A percentile compares a stretch with the other conserved stretches of the same genome.
Conservation (phyloP, 2,329 filamentous ascomycete species). For the Aspergillus fischeri region DNA sequence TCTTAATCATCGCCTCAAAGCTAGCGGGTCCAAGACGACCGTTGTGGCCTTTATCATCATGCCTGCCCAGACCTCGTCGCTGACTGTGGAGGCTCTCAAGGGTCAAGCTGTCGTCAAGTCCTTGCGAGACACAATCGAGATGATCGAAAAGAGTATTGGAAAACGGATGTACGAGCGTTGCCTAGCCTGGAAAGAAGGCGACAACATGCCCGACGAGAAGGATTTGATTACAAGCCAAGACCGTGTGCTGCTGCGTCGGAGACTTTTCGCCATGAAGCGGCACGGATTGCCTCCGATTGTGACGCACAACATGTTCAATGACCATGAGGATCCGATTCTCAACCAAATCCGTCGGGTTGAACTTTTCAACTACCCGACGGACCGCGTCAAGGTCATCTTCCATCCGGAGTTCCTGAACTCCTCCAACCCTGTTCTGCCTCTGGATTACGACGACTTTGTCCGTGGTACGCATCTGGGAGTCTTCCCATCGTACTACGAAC, state of each 20-base stretch:
- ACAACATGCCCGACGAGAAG: constrained; percentile 91
- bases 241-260: constrained; percentile 82
- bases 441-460: constrained; percentile 98
- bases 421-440: constrained; percentile 85
- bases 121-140: constrained; percentile 83
- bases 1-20: constrained; percentile 89
- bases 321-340: constrained; percentile 85
- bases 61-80: constrained; percentile 91
- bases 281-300: constrained; percentile 88
- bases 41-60: constrained; percentile 98
- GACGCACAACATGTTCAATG: constrained; percentile 98
- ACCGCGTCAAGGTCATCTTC: constrained; percentile 97
- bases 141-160: constrained; percentile 89
- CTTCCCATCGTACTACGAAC: constrained; percentile 97
- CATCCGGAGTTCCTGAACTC: constrained; percentile 97
- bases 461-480: constrained; percentile 93
- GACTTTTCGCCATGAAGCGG: constrained; percentile 95
- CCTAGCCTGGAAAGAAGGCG: constrained; percentile 91
- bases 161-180: constrained; percentile 93
- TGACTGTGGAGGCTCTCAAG: constrained; percentile 93
- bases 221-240: constrained; percentile 90
- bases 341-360: constrained; percentile 95
- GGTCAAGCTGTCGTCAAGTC: constrained; percentile 98
- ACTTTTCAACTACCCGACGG: constrained; percentile 91
- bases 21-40: constrained; percentile 78